phyloP scores from a whole-genome alignment of 108 stramenopile genomes.

The Cyclotella baltica region DNA sequence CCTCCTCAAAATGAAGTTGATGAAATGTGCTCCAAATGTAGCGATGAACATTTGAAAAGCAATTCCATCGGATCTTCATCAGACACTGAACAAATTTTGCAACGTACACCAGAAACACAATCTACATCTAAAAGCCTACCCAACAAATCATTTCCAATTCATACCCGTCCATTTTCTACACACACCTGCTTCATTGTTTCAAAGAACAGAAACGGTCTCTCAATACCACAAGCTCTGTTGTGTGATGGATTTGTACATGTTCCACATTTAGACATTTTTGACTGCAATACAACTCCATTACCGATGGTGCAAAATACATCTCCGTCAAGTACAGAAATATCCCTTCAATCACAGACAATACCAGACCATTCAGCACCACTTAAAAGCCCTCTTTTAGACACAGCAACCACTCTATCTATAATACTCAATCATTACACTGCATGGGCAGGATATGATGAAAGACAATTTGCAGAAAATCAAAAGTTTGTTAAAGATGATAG shows the following conservation, averaged over 20 bases:
- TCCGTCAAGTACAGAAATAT: not conserved
- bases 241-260: conserved; percentile 82
- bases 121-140: conserved; percentile 1
- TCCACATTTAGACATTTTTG: conserved; percentile 58
- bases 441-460: conserved; percentile 59
- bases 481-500: conserved; percentile 53
- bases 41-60: not conserved
- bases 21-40: not conserved
- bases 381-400: conserved; percentile 56
- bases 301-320: too few relatives aligned
- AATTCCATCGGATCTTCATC: not conserved
- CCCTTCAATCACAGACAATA: not conserved
- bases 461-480: conserved; percentile 47
- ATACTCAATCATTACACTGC: conserved; percentile 76
- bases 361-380: conserved; percentile 4
- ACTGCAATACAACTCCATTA: conserved; percentile 14
- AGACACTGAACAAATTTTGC: not conserved
- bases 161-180: conserved; percentile 38
- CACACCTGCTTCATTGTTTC: conserved; percentile 52
- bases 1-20: not conserved
- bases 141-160: conserved; percentile 40
- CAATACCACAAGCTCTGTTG: conserved; percentile 57
- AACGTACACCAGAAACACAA: not conserved
- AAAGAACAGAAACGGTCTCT: conserved; percentile 61
- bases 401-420: conserved; percentile 71